A percentile compares a stretch with the other conserved stretches of the same genome.
phyloP scores from a whole-genome alignment of 345 rosid species.

The Luvunga scandens region DNA sequence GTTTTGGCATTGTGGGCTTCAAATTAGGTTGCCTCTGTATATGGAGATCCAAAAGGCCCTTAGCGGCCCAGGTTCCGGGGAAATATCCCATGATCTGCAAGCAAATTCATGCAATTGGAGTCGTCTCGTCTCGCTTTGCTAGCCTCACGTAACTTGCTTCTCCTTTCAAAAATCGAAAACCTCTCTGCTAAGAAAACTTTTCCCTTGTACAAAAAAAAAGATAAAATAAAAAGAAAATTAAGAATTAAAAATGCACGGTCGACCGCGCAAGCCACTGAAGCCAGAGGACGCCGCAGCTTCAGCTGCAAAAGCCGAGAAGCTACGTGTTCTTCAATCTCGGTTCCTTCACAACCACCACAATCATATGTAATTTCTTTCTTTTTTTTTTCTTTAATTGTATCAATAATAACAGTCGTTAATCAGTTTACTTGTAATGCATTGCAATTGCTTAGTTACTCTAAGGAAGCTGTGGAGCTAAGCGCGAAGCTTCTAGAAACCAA shows the following conservation, averaged over 20 bases:
- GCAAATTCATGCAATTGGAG: too few relatives aligned
- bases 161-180: not conserved
- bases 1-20: too few relatives aligned
- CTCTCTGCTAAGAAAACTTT: not conserved
- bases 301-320: constrained; percentile 68
- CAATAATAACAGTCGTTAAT: too few relatives aligned
- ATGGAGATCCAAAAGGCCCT: too few relatives aligned
- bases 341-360: constrained; percentile 60
- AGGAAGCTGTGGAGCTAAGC: constrained; percentile 78
- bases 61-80: too few relatives aligned
- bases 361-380: constrained; percentile 47
- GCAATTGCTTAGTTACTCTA: constrained; percentile 48
- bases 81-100: too few relatives aligned
- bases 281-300: constrained; percentile 69
- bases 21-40: too few relatives aligned
- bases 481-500: constrained; percentile 79
- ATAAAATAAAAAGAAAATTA: too few relatives aligned
- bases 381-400: not conserved
- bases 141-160: not conserved
- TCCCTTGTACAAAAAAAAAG: too few relatives aligned
- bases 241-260: constrained; percentile 68
- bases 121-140: too few relatives aligned
- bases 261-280: constrained; percentile 59
- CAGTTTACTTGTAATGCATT: too few relatives aligned
- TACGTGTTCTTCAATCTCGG: constrained; percentile 64